Percentiles rank a stretch among this genome's conserved stretches.
phyloP scores from a whole-genome alignment of 306 rosid species.

The Cicer cuneatum region DNA sequence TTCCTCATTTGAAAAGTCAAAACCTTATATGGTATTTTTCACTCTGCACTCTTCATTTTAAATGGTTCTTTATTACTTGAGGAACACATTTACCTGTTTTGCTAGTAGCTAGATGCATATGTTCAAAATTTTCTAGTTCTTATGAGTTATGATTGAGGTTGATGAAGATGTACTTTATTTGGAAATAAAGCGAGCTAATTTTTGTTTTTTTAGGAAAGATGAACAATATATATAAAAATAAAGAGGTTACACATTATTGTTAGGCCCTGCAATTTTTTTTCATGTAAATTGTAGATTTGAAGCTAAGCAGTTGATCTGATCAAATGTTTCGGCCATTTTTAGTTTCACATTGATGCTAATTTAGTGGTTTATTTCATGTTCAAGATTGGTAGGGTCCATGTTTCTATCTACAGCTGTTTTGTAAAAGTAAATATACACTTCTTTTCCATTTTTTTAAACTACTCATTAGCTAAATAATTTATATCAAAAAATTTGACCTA shows the following conservation, averaged over 20 bases:
- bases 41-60: conserved; percentile 27
- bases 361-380: conserved; percentile 30
- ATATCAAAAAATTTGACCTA: not conserved
- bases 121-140: not conserved
- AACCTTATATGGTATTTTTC: conserved; percentile 37
- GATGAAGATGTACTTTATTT: conserved; percentile 34
- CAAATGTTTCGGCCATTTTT: conserved; percentile 8
- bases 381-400: conserved; percentile 12
- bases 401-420: not conserved
- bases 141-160: not conserved
- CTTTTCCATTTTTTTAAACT: not conserved
- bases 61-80: conserved; percentile 22
- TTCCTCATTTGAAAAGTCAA: conserved; percentile 30
- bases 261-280: conserved; percentile 20
- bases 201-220: not conserved
- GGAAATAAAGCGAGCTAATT: not conserved
- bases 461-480: not conserved
- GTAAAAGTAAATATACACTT: not conserved
- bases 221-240: conserved; percentile 15
- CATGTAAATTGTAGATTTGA: conserved; percentile 34
- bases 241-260: not conserved
- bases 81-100: conserved; percentile 8
- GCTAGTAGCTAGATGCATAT: not conserved
- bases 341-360: conserved; percentile 4
- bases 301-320: conserved; percentile 41